Evolutionary conservation across 129 eudicot genomes (phyloP), one percentile per base, ranked within the genome.

Genomic region (Artemisia annua): DNA sequence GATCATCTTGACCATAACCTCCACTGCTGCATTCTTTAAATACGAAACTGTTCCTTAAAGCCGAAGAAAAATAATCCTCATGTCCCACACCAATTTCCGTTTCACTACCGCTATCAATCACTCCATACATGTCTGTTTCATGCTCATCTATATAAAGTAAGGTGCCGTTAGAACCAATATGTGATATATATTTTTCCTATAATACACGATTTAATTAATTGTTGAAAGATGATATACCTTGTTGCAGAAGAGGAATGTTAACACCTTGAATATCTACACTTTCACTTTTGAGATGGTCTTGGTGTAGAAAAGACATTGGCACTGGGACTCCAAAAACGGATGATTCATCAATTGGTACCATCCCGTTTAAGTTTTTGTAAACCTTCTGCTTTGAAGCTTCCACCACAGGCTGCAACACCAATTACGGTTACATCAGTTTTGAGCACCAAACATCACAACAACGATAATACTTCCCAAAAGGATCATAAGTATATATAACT

Each of bases 391-490:
- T 88, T 63, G 82, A 12, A 10, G 68, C 70, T 74, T 86, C 89
- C 80, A 88, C 91, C 66, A 73, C 10, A 53, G 75, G 73, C 94
- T 82, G 90, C 72, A 74, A 77, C 46, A 77, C 26, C 48, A 67
- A 58, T 55, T 0, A 74, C 20, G 17, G 11, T n/a, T n/a, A 63
- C 22, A 75, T 75, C 43, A 67, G 52, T 63, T 72, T 46, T 15
- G n/a, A 20, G 11, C 11, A 32, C 46, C 56, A 57, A 11, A 1
- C 13, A 50, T 28, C 76, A 57, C 5, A 71, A 5, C 43, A 57
- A 71, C 3, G 14, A 39, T n/a, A 20, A 39, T 44, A 32, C 39
- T 32, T 32, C 5, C 4, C 39, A 3, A 35, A 6, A 35, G 44
- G 44, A 39, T 39, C 9, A 7, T 7, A 39, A 39, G 10, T 8